Evolutionary conservation across 352 stramenopile genomes (phyloP).

Genomic region (Phytophthora litchii): DNA sequence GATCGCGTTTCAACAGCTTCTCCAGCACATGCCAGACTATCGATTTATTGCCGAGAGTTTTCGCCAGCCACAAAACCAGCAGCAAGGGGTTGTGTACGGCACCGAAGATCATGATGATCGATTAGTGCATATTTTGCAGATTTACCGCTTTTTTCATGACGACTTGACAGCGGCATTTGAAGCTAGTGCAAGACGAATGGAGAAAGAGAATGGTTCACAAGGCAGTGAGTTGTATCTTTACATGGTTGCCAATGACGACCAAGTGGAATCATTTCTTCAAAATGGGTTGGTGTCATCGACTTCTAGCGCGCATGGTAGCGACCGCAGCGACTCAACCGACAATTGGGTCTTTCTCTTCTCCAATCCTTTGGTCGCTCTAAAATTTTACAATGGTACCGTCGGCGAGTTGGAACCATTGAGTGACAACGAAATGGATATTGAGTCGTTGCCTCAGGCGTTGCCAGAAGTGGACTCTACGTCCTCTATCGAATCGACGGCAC

Average conservation of each 20-base stretch:
- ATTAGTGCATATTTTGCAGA: conserved; percentile 42
- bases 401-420: conserved; percentile 32
- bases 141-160: conserved; percentile 55
- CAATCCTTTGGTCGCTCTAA: conserved; percentile 33
- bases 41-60: conserved; percentile 55
- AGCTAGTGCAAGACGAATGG: conserved; percentile 2
- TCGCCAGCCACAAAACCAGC: conserved; percentile 6
- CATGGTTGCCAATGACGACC: conserved; percentile 36
- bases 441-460: neutral
- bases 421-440: conserved; percentile 19
- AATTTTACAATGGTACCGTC: conserved; percentile 39
- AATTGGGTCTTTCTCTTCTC: conserved; percentile 52
- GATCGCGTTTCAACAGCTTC: conserved; percentile 58
- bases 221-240: conserved; percentile 53
- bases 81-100: conserved; percentile 1
- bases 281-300: conserved; percentile 31
- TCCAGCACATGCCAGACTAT: conserved; percentile 49
- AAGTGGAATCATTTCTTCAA: conserved; percentile 43
- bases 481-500: neutral
- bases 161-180: conserved; percentile 41
- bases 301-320: neutral
- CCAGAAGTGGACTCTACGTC: conserved; percentile 8
- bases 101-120: conserved; percentile 1
- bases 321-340: neutral
- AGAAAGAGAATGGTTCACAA: conserved; percentile 18